A percentile compares a stretch with the other conserved stretches of the same genome.
phyloP scores from a whole-genome alignment of 257 asterid genomes.

The Ilex asprella region DNA sequence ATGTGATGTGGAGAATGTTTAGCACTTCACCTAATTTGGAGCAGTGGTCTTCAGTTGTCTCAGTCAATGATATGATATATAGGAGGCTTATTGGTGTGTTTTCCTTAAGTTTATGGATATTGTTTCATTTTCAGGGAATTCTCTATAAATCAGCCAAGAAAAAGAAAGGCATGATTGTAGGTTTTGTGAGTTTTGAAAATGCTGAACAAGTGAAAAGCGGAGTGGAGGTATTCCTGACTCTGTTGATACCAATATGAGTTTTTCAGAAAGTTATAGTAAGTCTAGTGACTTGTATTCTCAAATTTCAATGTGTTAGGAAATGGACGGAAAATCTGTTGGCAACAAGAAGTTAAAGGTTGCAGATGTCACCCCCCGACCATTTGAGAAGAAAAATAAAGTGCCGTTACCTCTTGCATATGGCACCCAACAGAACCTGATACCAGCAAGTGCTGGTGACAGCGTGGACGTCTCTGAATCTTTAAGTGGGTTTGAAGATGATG shows the following conservation, averaged over 20 bases:
- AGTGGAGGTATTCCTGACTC: constrained; percentile 39
- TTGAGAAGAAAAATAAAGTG: constrained; percentile 51
- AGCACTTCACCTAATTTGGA: too few species aligned
- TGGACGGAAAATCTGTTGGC: constrained; percentile 65
- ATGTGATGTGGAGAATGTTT: too few species aligned
- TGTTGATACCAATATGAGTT: background rate
- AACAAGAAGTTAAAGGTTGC: constrained; percentile 70
- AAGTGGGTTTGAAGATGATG: constrained; percentile 32
- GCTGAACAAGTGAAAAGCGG: constrained; percentile 51
- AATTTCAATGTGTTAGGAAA: constrained; percentile 46
- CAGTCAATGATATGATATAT: background rate
- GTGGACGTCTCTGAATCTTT: constrained; percentile 17
- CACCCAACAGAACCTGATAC: constrained; percentile 21
- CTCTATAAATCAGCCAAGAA: constrained; percentile 76
- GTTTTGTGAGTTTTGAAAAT: constrained; percentile 74
- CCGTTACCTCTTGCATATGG: constrained; percentile 15
- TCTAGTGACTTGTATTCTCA: constrained; percentile 12
- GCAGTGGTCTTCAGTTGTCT: too few species aligned
- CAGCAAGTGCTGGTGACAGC: constrained; percentile 17
- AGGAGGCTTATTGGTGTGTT: background rate
- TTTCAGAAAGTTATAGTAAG: constrained; percentile 3
- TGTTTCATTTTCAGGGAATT: constrained; percentile 42
- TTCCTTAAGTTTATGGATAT: constrained; percentile 6
- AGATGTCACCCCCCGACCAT: constrained; percentile 62
- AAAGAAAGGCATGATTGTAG: constrained; percentile 92